These are phyloP conservation scores for Brassica cretica DNA, from an alignment of 345 rosid genomes.

Conservation along the genomic window DNA sequence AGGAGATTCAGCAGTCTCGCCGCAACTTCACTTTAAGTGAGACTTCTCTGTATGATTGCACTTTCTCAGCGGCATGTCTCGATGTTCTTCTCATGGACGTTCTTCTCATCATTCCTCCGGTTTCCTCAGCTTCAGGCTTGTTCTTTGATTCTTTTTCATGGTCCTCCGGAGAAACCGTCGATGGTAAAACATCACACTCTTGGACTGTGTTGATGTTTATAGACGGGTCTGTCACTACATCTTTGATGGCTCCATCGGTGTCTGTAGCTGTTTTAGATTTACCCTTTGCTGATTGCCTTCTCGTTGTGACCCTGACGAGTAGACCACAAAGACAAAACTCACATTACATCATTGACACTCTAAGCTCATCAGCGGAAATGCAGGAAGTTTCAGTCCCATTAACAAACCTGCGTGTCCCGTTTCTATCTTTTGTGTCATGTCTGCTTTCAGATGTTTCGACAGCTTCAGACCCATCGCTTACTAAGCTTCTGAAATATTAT, in stretches of 20 bases:
- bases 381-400: background rate
- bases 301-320: conserved; percentile 27
- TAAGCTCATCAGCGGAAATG: background rate
- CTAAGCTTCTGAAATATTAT: conserved; percentile 23
- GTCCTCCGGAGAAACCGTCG: conserved; percentile 13
- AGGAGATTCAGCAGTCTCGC: conserved; percentile 31
- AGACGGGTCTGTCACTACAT: background rate
- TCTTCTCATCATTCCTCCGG: conserved; percentile 39
- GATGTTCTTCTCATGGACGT: conserved; percentile 58
- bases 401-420: conserved; percentile 49
- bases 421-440: conserved; percentile 37
- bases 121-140: conserved; percentile 36
- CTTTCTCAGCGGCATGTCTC: conserved; percentile 61
- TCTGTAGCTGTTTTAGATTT: conserved; percentile 24
- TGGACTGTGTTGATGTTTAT: background rate
- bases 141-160: conserved; percentile 24
- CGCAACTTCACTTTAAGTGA: conserved; percentile 74
- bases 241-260: conserved; percentile 14
- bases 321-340: conserved; percentile 17
- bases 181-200: conserved; percentile 15
- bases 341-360: conserved; percentile 18
- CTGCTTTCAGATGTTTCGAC: conserved; percentile 40
- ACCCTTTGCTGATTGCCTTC: conserved; percentile 46
- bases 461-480: conserved; percentile 39
- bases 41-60: conserved; percentile 80